Conservation (phyloP, 441 rosid genomes). For the Erodium texanum region DNA sequence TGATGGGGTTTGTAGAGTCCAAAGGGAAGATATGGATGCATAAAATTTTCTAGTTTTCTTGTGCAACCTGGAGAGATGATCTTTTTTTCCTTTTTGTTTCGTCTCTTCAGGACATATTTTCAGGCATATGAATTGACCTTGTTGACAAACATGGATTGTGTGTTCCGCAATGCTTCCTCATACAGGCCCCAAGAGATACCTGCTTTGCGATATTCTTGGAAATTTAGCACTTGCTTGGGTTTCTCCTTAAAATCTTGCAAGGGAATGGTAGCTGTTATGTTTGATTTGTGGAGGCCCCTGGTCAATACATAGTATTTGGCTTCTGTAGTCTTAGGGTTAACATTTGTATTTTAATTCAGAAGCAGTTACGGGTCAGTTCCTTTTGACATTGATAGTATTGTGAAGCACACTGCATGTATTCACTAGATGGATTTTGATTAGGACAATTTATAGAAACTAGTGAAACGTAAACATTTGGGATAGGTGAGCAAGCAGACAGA, state of each 20-base stretch:
- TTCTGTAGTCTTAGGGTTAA: slow-evolving; percentile 12
- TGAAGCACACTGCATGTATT: slow-evolving; percentile 13
- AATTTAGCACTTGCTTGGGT: slow-evolving; percentile 31
- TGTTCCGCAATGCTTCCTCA: slow-evolving; percentile 34
- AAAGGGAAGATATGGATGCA: background rate
- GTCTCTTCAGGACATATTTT: background rate
- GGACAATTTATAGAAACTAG: slow-evolving; percentile 16
- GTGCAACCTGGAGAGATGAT: slow-evolving; percentile 13
- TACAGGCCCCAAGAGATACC: slow-evolving; percentile 39
- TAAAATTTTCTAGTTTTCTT: background rate
- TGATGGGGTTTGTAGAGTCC: background rate
- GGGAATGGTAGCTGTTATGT: slow-evolving; percentile 21
- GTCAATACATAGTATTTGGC: slow-evolving; percentile 47
- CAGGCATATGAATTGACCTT: slow-evolving; percentile 27
- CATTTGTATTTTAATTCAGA: background rate
- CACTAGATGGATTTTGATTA: slow-evolving; percentile 14
- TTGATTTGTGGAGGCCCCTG: slow-evolving; percentile 58
- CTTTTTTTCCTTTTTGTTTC: background rate
- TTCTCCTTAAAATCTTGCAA: slow-evolving; percentile 29
- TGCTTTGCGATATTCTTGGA: slow-evolving; percentile 30
- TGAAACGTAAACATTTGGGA: background rate
- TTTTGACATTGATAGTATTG: slow-evolving; percentile 14
- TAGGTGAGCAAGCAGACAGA: slow-evolving; percentile 17
- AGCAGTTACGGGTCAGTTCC: background rate
- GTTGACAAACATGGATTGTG: slow-evolving; percentile 42